phyloP scores from a whole-genome alignment of 768 basidiomycete species.

The Boletellus ananas region DNA sequence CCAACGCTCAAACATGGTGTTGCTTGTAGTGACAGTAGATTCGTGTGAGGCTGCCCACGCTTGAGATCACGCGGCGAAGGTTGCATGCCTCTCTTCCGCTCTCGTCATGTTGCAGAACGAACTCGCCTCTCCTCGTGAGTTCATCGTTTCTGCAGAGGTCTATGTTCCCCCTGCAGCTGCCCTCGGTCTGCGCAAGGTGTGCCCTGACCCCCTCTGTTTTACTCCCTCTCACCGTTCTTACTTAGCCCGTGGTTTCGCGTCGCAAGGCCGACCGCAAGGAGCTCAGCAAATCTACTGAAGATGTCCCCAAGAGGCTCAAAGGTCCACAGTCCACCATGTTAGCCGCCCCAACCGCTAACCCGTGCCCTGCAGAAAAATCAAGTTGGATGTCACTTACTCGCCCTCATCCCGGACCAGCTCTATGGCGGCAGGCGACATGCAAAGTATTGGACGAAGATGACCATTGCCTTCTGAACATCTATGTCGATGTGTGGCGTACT shows the following conservation, averaged over 20 bases:
- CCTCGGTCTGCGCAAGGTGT: constrained; percentile 55
- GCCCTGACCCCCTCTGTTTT: constrained; percentile 7
- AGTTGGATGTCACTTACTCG: constrained; percentile 66
- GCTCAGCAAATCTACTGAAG: constrained; percentile 37
- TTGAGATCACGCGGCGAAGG: not conserved
- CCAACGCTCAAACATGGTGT: constrained; percentile 1
- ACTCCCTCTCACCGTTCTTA: constrained; percentile 9
- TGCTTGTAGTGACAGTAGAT: constrained; percentile 1
- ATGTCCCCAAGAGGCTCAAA: constrained; percentile 52
- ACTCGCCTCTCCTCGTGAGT: constrained; percentile 39
- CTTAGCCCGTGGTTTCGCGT: constrained; percentile 43
- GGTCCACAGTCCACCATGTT: constrained; percentile 36
- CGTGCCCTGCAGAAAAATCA: constrained; percentile 52
- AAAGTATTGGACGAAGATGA: constrained; percentile 65
- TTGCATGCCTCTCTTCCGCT: not conserved
- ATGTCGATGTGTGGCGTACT: constrained; percentile 57
- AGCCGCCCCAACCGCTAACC: not conserved
- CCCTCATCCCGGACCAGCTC: constrained; percentile 46
- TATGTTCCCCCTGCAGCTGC: constrained; percentile 54
- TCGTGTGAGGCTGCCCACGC: not conserved
- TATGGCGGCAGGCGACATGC: constrained; percentile 74
- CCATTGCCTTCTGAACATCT: constrained; percentile 66
- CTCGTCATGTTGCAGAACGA: constrained; percentile 14
- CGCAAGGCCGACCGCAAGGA: constrained; percentile 57
- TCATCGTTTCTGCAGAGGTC: constrained; percentile 58